Evolutionary conservation across 305 asterid species (phyloP).

Genomic region (Solanum aculeatissimum): DNA sequence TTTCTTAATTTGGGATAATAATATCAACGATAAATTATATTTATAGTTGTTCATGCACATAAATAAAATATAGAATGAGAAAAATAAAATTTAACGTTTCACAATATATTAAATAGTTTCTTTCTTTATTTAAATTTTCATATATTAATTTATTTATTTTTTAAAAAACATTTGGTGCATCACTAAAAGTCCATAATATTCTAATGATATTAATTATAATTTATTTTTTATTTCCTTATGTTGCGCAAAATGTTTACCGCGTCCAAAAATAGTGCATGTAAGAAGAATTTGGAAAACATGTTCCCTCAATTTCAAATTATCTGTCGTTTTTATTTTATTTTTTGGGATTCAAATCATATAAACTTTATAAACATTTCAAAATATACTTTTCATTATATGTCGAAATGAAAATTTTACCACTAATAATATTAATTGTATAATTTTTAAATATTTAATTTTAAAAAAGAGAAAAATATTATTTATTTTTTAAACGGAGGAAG

Average conservation of each 20-base stretch:
- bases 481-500: background rate
- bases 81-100: too few relatives aligned
- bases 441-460: background rate
- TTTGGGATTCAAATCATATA: background rate
- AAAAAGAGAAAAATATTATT: background rate
- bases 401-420: accelerated
- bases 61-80: background rate
- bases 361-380: background rate
- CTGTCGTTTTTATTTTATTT: background rate
- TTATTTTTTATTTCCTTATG: background rate
- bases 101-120: background rate
- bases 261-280: background rate
- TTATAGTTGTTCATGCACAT: too few relatives aligned
- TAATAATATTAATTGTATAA: background rate
- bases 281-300: background rate
- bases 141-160: background rate
- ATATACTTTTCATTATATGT: background rate
- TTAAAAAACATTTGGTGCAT: background rate
- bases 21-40: too few relatives aligned
- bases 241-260: background rate
- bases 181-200: background rate
- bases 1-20: too few relatives aligned
- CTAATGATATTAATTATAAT: background rate
- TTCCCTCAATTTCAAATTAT: background rate
- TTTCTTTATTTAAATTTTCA: background rate